These are phyloP conservation scores for Forsythia suspensa DNA, from an alignment of 257 asterid genomes.

Conservation along the genomic window DNA sequence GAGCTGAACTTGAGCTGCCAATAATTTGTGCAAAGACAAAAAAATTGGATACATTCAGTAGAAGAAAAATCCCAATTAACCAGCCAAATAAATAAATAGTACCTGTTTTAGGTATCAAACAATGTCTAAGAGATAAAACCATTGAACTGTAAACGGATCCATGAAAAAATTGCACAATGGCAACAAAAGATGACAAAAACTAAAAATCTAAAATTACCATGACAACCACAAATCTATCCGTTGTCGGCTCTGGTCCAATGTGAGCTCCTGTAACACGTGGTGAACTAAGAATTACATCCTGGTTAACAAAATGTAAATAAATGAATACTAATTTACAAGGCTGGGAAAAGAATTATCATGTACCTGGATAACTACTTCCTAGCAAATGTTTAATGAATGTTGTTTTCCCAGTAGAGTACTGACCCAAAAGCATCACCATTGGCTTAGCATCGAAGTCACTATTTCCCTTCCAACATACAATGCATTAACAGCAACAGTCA, in stretches of 20 bases:
- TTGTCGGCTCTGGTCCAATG: conserved; percentile 92
- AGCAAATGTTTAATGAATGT: conserved; percentile 82
- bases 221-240: conserved; percentile 80
- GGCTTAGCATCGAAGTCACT: conserved; percentile 90
- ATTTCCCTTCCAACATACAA: conserved; percentile 30
- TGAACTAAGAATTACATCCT: background rate
- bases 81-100: background rate
- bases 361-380: conserved; percentile 65
- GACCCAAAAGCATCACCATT: conserved; percentile 90
- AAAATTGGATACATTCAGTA: background rate
- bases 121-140: background rate
- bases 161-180: background rate
- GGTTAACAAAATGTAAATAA: background rate
- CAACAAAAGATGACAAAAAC: background rate
- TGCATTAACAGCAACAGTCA: background rate
- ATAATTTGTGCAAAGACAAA: background rate
- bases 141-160: background rate
- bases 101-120: background rate
- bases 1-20: background rate
- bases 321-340: background rate
- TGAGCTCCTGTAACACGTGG: conserved; percentile 53
- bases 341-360: background rate
- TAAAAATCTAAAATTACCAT: conserved; percentile 47
- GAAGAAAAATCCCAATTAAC: background rate
- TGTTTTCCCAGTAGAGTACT: conserved; percentile 82